Conservation (phyloP, 768 basidiomycete genomes). For the Hemileccinum rubropunctum region DNA sequence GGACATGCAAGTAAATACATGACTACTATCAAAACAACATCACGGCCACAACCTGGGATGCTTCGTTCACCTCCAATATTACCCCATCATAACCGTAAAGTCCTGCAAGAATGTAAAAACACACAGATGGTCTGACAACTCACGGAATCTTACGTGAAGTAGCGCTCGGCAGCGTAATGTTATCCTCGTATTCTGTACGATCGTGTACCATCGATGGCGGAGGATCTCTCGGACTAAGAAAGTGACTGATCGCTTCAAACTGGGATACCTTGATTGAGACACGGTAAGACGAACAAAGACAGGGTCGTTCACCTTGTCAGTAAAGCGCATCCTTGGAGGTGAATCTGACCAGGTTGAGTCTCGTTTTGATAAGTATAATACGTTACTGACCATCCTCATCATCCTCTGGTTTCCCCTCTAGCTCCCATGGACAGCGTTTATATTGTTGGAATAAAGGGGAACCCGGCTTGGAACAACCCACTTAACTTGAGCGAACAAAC, state of each 20-base stretch:
- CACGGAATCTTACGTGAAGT: slow-evolving; percentile 55
- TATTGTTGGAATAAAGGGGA: slow-evolving; percentile 88
- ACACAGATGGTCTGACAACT: background rate
- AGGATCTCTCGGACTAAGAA: slow-evolving; percentile 69
- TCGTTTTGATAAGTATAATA: background rate
- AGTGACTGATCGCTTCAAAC: slow-evolving; percentile 79
- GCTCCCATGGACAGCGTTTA: slow-evolving; percentile 89
- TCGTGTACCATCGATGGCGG: slow-evolving; percentile 81
- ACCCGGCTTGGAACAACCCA: slow-evolving; percentile 56
- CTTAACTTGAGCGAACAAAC: slow-evolving; percentile 1
- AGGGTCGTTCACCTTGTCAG: slow-evolving; percentile 52
- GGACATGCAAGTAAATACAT: background rate
- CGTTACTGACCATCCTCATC: slow-evolving; percentile 67
- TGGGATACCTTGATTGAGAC: slow-evolving; percentile 26
- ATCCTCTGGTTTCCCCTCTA: slow-evolving; percentile 76
- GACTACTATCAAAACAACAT: slow-evolving; percentile 54
- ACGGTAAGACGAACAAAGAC: background rate
- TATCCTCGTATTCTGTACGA: slow-evolving; percentile 73
- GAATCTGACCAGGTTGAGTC: slow-evolving; percentile 46
- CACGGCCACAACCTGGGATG: slow-evolving; percentile 73
- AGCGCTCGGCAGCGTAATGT: slow-evolving; percentile 62
- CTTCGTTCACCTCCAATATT: slow-evolving; percentile 74
- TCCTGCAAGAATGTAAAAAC: slow-evolving; percentile 9
- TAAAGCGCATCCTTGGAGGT: slow-evolving; percentile 70
- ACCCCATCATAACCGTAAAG: slow-evolving; percentile 79